Base-by-base conservation (phyloP, 805 yeast species). In the Tetrapisispora nanseiensis region DNA sequence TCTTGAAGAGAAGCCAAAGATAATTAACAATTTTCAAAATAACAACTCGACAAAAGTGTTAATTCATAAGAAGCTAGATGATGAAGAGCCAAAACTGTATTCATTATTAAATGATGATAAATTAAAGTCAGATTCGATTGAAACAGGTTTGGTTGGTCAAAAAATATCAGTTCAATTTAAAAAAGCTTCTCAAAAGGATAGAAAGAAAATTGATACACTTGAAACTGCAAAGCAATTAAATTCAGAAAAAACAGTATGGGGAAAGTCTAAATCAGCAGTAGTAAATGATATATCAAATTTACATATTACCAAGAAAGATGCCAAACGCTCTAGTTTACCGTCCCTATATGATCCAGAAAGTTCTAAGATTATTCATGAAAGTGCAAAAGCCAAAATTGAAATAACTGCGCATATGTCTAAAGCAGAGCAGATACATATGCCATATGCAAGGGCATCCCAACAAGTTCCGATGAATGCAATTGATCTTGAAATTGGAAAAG, bases 171-270 rank as follows among this genome's bases (percentile, higher is more conserved):
- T 49, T 11, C 20, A 49, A 12, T 55, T 57, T 37, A 59, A 54
- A 42, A 59, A 59, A 32, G 40, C 47, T 32, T 47, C 59, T 10
- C 64, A 59, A 35, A 59, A 54, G 32, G 54, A 58, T 41, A 51
- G 63, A 27, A 48, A 45, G 29, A 49, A 53, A 29, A 41, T 44
- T 11, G 18, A 39, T 9, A 35, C 43, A 6, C 24, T 18, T 13
- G 13, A n/a, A 15, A 21, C 36, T 2, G 33, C 39, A 10, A 38
- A 33, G 12, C 20, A 22, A 4, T 33, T 35, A 11, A 36, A 35
- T 12, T 9, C 12, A 20, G 43, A 44, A 15, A 51, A 52, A 37
- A 32, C 51, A 3, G 52, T 48, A 1, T 57, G 63, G 63, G 58
- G 56, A 1, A 43, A 40, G 10, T 15, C 38, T 9, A 11, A 9